Conservation (phyloP, 306 rosid genomes). For the Prunus mume region DNA sequence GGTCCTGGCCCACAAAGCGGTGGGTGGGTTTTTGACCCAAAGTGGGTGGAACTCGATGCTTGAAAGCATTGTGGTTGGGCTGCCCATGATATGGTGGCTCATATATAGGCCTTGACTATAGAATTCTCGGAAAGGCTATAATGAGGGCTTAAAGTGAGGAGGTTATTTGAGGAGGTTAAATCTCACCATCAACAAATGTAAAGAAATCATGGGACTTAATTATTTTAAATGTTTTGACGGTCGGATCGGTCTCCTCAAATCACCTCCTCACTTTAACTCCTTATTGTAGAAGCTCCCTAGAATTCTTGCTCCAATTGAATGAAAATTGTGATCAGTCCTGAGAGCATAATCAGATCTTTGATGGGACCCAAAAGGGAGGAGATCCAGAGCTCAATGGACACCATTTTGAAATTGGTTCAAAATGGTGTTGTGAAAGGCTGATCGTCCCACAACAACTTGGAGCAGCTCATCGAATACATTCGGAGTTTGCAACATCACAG, state of each 20-base stretch:
- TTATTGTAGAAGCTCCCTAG: too few species aligned
- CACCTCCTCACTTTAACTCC: too few species aligned
- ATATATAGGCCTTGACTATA: too few species aligned
- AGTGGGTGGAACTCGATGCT: conserved; percentile 34
- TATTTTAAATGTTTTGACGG: too few species aligned
- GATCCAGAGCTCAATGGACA: conserved; percentile 7
- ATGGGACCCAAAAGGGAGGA: conserved; percentile 17
- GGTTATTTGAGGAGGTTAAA: too few species aligned
- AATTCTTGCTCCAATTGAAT: conserved; percentile 3
- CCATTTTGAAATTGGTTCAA: conserved; percentile 5
- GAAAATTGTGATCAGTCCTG: conserved; percentile 1
- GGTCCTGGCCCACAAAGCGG: conserved; percentile 21
- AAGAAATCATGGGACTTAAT: too few species aligned
- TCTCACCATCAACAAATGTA: too few species aligned
- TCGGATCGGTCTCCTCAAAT: too few species aligned
- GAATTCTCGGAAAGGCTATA: too few species aligned
- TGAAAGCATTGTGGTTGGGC: conserved; percentile 16
- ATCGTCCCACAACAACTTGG: conserved; percentile 18
- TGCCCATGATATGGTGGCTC: conserved; percentile 35
- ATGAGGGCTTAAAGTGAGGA: too few species aligned
- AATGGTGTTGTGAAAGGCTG: conserved; percentile 1
- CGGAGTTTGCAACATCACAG: not conserved
- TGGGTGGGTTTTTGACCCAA: conserved; percentile 21
- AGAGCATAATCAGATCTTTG: conserved; percentile 12
- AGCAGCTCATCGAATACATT: conserved; percentile 17